These are phyloP conservation scores for Beta vulgaris DNA, from an alignment of 148 eudicot genomes.

Conservation along the genomic window DNA sequence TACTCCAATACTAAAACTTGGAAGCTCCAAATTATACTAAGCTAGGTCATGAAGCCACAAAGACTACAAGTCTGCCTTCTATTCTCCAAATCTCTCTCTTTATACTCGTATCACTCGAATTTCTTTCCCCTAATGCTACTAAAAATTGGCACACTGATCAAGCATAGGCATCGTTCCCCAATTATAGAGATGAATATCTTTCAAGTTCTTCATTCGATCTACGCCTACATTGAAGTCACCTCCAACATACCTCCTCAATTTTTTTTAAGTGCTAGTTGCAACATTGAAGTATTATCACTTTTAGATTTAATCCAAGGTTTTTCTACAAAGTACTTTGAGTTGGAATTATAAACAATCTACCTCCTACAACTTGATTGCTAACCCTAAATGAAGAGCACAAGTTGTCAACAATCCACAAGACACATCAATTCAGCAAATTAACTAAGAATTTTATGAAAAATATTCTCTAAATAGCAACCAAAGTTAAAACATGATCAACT, in stretches of 20 bases:
- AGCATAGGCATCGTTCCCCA: neutral
- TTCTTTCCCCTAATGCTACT: neutral
- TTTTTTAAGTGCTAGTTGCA: no score
- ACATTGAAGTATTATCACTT: no score
- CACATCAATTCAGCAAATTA: neutral
- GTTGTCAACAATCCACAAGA: neutral
- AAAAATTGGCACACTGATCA: neutral
- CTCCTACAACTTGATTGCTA: neutral
- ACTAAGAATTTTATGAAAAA: neutral
- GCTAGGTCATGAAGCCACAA: no score
- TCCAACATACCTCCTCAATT: no score
- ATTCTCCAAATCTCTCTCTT: no score
- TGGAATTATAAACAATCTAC: no score
- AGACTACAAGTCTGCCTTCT: no score
- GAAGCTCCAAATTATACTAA: no score
- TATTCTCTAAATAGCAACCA: neutral
- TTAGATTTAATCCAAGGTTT: neutral
- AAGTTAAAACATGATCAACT: neutral
- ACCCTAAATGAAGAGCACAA: slow-evolving; percentile 2
- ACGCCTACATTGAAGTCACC: neutral
- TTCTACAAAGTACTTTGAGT: neutral
- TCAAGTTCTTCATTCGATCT: neutral
- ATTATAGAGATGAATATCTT: neutral
- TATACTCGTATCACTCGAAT: neutral
- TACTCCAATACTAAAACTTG: no score